phyloP scores from a whole-genome alignment of 2,329 filamentous ascomycete genomes.

The Orbilia blumenaviensis region DNA sequence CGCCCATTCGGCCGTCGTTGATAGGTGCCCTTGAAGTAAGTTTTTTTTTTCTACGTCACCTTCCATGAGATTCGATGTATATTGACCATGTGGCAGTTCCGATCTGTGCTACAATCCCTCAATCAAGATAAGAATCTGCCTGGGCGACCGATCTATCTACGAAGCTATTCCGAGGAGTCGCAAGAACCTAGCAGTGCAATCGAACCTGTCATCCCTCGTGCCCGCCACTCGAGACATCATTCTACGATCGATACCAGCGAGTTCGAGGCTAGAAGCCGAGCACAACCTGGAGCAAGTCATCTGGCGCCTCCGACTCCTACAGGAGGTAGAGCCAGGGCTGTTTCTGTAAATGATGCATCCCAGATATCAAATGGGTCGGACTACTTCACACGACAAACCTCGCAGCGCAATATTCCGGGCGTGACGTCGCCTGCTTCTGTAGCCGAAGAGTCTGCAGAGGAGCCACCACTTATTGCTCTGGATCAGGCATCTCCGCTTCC shows the following conservation, averaged over 20 bases:
- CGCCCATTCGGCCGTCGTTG: slow-evolving; percentile 85
- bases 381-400: slow-evolving; percentile 30
- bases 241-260: slow-evolving; percentile 43
- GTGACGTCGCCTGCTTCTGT: not conserved
- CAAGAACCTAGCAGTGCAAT: slow-evolving; percentile 59
- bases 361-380: slow-evolving; percentile 33
- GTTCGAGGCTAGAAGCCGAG: not conserved
- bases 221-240: slow-evolving; percentile 61
- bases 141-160: slow-evolving; percentile 73
- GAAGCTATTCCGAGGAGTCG: slow-evolving; percentile 75
- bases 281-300: not conserved
- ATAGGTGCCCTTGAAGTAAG: slow-evolving; percentile 84
- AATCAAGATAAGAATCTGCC: slow-evolving; percentile 78
- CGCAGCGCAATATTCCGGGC: not conserved
- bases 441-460: slow-evolving; percentile 1
- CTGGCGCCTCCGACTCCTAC: slow-evolving; percentile 55
- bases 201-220: slow-evolving; percentile 61
- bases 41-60: too few species aligned
- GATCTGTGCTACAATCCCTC: slow-evolving; percentile 86
- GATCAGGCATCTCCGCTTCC: slow-evolving; percentile 23
- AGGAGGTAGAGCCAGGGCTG: slow-evolving; percentile 64
- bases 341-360: slow-evolving; percentile 69
- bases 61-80: not conserved
- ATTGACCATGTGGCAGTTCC: slow-evolving; percentile 66
- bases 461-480: slow-evolving; percentile 29